These are phyloP conservation scores for Suillus lakei DNA, from an alignment of 768 basidiomycete species.

Conservation along the genomic window DNA sequence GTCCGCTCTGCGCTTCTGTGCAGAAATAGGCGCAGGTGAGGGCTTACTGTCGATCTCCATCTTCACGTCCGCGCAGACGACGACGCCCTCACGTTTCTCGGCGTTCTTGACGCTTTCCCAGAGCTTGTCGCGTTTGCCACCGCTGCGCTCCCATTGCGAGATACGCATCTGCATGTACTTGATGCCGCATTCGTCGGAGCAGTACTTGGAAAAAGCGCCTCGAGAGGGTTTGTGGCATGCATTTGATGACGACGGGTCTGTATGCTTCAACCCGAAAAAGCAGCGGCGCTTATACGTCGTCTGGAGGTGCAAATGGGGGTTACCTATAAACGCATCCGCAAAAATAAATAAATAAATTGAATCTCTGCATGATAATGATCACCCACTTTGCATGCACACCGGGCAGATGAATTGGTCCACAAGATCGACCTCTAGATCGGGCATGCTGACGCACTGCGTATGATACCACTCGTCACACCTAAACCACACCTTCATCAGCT, in stretches of 20 bases:
- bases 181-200: constrained; percentile 86
- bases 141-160: constrained; percentile 62
- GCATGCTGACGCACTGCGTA: constrained; percentile 81
- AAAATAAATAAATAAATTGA: background rate
- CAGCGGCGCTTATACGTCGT: constrained; percentile 86
- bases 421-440: constrained; percentile 81
- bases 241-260: constrained; percentile 61
- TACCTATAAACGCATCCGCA: constrained; percentile 44
- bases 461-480: constrained; percentile 98
- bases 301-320: constrained; percentile 59
- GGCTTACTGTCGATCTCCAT: constrained; percentile 21
- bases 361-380: background rate
- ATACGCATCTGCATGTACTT: constrained; percentile 72
- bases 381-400: constrained; percentile 74
- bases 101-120: constrained; percentile 79
- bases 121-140: constrained; percentile 64
- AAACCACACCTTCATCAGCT: background rate
- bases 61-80: constrained; percentile 47
- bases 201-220: constrained; percentile 88
- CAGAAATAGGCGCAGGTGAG: constrained; percentile 30
- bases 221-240: constrained; percentile 84
- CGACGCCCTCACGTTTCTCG: constrained; percentile 71
- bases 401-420: constrained; percentile 95
- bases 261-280: constrained; percentile 67
- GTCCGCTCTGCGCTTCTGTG: constrained; percentile 51